phyloP scores from a whole-genome alignment of 257 asterid genomes.

The Craterostigma plantagineum region DNA sequence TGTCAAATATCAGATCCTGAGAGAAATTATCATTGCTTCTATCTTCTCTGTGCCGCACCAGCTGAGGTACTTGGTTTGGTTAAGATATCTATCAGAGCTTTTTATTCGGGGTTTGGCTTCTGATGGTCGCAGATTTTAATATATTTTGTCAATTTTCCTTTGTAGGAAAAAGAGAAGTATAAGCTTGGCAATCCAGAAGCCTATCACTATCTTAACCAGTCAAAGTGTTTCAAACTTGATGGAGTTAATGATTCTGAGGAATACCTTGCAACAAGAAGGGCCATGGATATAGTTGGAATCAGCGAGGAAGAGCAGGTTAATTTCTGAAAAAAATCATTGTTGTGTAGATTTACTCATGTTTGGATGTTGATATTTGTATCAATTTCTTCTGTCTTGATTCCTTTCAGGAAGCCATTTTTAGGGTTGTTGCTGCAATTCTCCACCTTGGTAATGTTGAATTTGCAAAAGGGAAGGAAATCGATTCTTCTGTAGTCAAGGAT shows the following conservation, averaged over 20 bases:
- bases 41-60: slow-evolving; percentile 95
- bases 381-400: slow-evolving; percentile 1
- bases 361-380: slow-evolving; percentile 8
- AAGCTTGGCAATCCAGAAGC: slow-evolving; percentile 61
- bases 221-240: slow-evolving; percentile 65
- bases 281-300: slow-evolving; percentile 99
- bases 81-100: not conserved
- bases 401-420: slow-evolving; percentile 81
- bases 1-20: slow-evolving; percentile 93
- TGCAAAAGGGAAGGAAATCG: slow-evolving; percentile 84
- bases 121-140: slow-evolving; percentile 11
- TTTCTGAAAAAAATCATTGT: slow-evolving; percentile 9
- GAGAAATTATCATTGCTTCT: slow-evolving; percentile 97
- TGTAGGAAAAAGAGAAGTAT: slow-evolving; percentile 72
- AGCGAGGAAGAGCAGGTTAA: slow-evolving; percentile 89
- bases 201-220: slow-evolving; percentile 84
- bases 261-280: slow-evolving; percentile 91
- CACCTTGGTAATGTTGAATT: slow-evolving; percentile 95
- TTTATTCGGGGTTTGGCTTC: slow-evolving; percentile 3
- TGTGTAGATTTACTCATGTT: slow-evolving; percentile 6
- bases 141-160: slow-evolving; percentile 9
- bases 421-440: slow-evolving; percentile 90
- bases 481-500: slow-evolving; percentile 91
- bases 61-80: slow-evolving; percentile 40
- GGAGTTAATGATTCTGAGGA: slow-evolving; percentile 86